Evolutionary conservation across 768 basidiomycete species (phyloP), one percentile per base, ranked within the genome.

Genomic region (Paxillus rubicundulus): DNA sequence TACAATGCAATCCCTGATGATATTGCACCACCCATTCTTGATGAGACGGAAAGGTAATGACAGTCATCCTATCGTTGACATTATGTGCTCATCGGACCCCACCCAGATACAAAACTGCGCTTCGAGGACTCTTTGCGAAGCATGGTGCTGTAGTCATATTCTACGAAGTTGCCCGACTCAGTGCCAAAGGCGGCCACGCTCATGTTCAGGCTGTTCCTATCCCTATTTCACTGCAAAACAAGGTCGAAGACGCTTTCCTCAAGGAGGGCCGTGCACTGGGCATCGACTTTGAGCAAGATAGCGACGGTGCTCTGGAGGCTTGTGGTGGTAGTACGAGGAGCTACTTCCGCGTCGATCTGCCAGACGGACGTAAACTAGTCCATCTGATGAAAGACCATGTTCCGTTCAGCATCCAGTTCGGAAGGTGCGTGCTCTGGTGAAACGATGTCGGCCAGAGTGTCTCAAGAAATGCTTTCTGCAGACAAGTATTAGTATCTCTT

Each of bases 341-440:
- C 50, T 98, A 98, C 70, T 97, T 98, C 74, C 83, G 83, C 58
- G 87, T 98, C 5, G 92, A 97, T 60, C 72, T 98, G 46, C 95
- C 97, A 0, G 83, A 86, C 58, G 94, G 95, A 21, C 77, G 78
- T 56, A 88, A 81, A 71, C 75, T 98, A 75, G 85, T 98, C 32
- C 92, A 98, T 70, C 70, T 93, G 57, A 82, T 98, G 62, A 85
- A 85, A 63, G 82, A 85, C 30, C 77, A 86, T 17, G 75, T 82
- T 45, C 85, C 86, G 32, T 98, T 98, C 65, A 86, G 85, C 57
- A 75, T 98, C 41, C 93, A 98, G 66, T 98, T 98, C 70, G 95
- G 93, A 55, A 82, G 96, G 95, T 96, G 65, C 66, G 37, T 52
- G 37, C 28, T 33, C 41, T 38, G 52, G 4, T 40, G 5, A 18